Base-by-base conservation (phyloP, 495 filamentous ascomycete genomes). In the Aspergillus wentii region DNA sequence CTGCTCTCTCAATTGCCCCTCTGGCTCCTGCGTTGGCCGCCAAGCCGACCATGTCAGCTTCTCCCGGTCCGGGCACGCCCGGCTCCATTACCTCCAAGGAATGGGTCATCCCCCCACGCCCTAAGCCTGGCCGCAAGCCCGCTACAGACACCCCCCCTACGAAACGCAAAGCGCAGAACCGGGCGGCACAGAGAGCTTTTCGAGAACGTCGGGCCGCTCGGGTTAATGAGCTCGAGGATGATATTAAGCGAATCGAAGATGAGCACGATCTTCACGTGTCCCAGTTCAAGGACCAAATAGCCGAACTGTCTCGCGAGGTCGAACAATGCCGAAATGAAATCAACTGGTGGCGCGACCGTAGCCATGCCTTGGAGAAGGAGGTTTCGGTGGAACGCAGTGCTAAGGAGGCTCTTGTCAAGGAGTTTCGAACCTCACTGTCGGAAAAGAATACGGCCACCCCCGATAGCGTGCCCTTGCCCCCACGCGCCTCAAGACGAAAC, bases 111-210 rank as follows among this genome's bases (percentile, higher is more conserved):
- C 88, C 88, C 19, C 88, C 88, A 34, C 77, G 86, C 32, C 88
- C 88, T 17, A 92, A 92, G 70, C 90, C 90, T n/a, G 90, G 89
- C 23, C 78, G 90, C 35, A 95, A 95, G 59, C 90, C 90, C 8
- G 87, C 89, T 15, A 90, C 84, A 10, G 88, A 96, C 52, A 88
- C 86, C 3, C 88, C 88, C 9, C 87, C 87, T 2, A 94, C 88
- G 25, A 92, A 94, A 57, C 80, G 90, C 40, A 94, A 94, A 62
- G 86, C 85, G 0, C 90, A 96, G 56, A 96, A 96, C 59, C 75
- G 90, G 27, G 86, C 85, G n/a, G 89, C 90, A 10, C 90, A 96
- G 64, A 72, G 89, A 41, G 86, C 86, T 2, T 95, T 95, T 54
- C 75, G 90, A n/a, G 90, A 96, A 58, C 69, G 88, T 22, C 69